Evolutionary conservation across 352 stramenopile species (phyloP).

Genomic region (Phytophthora hibernalis): DNA sequence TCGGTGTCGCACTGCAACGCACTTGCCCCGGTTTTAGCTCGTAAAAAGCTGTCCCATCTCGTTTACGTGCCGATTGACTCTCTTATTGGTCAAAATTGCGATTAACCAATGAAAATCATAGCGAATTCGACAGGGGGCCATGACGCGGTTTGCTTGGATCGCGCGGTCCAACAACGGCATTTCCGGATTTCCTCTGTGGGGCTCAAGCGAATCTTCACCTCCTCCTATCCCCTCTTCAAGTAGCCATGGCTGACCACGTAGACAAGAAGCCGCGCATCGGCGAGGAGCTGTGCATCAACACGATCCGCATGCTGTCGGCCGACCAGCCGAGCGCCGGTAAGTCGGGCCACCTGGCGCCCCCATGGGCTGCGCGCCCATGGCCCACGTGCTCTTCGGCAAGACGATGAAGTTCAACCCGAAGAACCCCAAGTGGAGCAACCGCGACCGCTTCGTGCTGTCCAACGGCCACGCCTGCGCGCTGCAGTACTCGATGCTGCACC

Average conservation of each 20-base stretch:
- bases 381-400: slow-evolving; percentile 96
- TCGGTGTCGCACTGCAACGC: slow-evolving; percentile 6
- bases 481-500: slow-evolving; percentile 99
- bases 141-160: slow-evolving; percentile 26
- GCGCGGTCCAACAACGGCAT: slow-evolving; percentile 36
- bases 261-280: slow-evolving; percentile 85
- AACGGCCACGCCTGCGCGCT: slow-evolving; percentile 99
- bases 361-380: slow-evolving; percentile 99
- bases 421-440: slow-evolving; percentile 93
- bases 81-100: slow-evolving; percentile 25
- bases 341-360: slow-evolving; percentile 97
- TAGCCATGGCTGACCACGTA: slow-evolving; percentile 75
- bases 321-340: slow-evolving; percentile 98
- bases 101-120: slow-evolving; percentile 15
- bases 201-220: slow-evolving; percentile 39
- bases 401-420: slow-evolving; percentile 90
- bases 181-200: slow-evolving; percentile 48
- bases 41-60: not conserved
- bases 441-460: slow-evolving; percentile 99
- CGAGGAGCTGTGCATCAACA: slow-evolving; percentile 97
- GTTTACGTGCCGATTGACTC: slow-evolving; percentile 12
- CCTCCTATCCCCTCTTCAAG: slow-evolving; percentile 1
- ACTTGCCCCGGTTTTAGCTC: too few relatives aligned
- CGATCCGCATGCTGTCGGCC: slow-evolving; percentile 96
- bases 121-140: slow-evolving; percentile 20